Base-by-base conservation (phyloP, 2,329 filamentous ascomycete genomes). In the Penicillium sp. region DNA sequence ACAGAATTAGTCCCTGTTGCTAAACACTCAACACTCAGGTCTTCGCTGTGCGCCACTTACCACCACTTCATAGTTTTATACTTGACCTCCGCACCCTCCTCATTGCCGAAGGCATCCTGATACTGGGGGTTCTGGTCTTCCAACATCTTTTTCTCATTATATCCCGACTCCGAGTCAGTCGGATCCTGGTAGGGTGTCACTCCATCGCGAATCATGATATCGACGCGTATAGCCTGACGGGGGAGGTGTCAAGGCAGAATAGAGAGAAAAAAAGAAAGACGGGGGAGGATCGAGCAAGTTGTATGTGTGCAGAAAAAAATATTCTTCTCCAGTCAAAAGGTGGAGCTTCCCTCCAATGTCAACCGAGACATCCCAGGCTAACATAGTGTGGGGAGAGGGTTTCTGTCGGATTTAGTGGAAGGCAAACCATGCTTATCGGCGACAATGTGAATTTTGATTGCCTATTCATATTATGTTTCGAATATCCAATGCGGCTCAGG, bases 11-110 rank as follows among this genome's bases (percentile, higher is more conserved):
- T 39, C 5, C 10, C 18, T 35, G 0, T 27, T 23, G 27, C 16
- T 13, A 4, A 8, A n/a, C 16, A 13, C 7, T 11, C 36, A 8
- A n/a, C 16, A 13, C 7, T 11, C 36, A 4, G 9, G 16, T 19
- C 8, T 39, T 18, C 39, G 6, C 18, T 27, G n/a, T 19, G 23
- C 29, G 18, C 2, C 38, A 61, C 60, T 48, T 54, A 62, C 60
- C 61, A 63, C 61, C 61, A 63, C 52, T 62, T 59, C 60, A 63
- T 61, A 23, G 61, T 63, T 42, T 62, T 62, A 34, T 63, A 63
- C 13, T 62, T 62, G 23, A 63, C 60, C 50, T 62, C 60, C 2
- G 61, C 59, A 45, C 56, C 55, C 10, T 44, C 47, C 34, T 63
- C 61, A 45, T 63, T 36, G 32, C 60, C 61, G 43, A 63, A 63